Base-by-base conservation (phyloP, 805 yeast genomes). In the Clavispora carvajalis region DNA sequence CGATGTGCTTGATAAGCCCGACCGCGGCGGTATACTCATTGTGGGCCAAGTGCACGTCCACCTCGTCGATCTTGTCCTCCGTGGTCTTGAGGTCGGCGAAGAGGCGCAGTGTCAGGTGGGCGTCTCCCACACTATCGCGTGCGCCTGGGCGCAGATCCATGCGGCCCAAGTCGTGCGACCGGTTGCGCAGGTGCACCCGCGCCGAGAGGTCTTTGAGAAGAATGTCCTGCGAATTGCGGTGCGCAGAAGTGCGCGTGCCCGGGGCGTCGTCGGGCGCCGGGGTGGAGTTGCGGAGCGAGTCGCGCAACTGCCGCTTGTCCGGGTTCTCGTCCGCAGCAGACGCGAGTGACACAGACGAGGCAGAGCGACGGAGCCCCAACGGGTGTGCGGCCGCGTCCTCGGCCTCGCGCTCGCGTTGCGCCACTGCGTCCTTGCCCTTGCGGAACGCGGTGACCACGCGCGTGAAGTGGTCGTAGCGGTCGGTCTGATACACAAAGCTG, bases 31-130 rank as follows among this genome's bases (percentile, higher is more conserved):
- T 60, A 50, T 73, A 82, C 40, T 73, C 70, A 39, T 76, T 73
- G 51, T 83, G 81, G 9, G 86, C 82, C 19, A 84, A 68, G 40
- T 70, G 70, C 11, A 82, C 77, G 55, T 85, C 93, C 31, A 83
- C 69, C 40, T 82, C 87, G 52, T 84, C 88, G 13, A 85, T 65
- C 23, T 68, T 60, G 38, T 80, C 83, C 51, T 82, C 89, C 11
- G 80, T 64, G 22, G 62, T 62, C 40, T 76, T 74, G 40, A 82
- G 62, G 15, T 64, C 74, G 40, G 70, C 67, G 46, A 77, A 63
- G 12, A 66, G 38, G 53, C 65, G 55, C 4, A 48, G 39, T 8
- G 51, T 44, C 31, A 39, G 43, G 28, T 34, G 39, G 3, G 38
- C 34, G 31, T 47, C 46, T 3, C 31, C 31, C 19, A 28, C 31